Base-by-base conservation (phyloP, 805 yeast genomes). In the Clavispora vitiphila region DNA sequence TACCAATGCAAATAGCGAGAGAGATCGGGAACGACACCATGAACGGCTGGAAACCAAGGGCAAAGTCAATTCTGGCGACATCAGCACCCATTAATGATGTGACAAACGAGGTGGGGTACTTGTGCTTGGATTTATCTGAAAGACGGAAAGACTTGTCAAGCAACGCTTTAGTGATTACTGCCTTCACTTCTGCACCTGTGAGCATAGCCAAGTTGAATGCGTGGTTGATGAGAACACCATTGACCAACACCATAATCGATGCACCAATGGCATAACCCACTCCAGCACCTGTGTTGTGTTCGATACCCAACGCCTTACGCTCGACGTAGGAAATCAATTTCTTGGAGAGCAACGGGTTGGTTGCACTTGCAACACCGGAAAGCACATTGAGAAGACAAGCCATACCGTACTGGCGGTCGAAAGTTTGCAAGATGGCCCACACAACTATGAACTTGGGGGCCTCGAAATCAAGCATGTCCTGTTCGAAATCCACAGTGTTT, bases 1-100 rank as follows among this genome's bases (percentile, higher is more conserved):
- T 65, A 0, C 77, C 86, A 31, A 85, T 67, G 24, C 84, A 74
- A 44, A 85, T 77, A 5, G 73, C 72, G 38, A 86, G 62, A 1
- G 86, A 74, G 7, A 83, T 66, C 0, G 90, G 88, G 55, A 86
- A 76, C 11, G 80, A 68, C 51, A 82, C 61, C 18, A 82, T 56
- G 54, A 81, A 78, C 4, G 85, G 84, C 53, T 81, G 79, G 48
- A 81, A 83, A 4, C 77, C 78, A n/a, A 80, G 60, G 8, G 89
- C 88, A 50, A 85, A 72, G 60, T 87, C 96, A 25, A 89, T 72
- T 55, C 96, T 78, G 12, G 90, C 76, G 29, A 88, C 67, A 58
- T 89, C 96, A 2, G 95, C 81, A 47, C 93, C 86, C 58, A 88
- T 76, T 58, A 87, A 63, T 8, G 89, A 80, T 23, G 95, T 86